Base-by-base conservation (phyloP, 805 yeast species). In the Komagataella ulmi region DNA sequence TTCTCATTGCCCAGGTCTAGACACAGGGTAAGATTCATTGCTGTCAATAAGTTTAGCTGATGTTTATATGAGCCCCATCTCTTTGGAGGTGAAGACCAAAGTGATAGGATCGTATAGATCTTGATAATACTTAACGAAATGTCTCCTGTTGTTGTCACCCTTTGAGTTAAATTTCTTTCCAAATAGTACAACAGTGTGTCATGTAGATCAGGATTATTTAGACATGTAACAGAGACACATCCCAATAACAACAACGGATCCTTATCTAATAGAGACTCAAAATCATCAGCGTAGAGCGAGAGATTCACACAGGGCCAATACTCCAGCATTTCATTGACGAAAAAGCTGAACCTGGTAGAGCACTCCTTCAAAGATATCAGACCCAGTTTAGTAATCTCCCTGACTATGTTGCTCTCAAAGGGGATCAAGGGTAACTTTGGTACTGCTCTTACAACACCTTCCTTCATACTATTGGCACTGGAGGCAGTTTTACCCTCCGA, bases 41-140 rank as follows among this genome's bases (percentile, higher is more conserved):
- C 76, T 48, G 70, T 68, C 55, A 77, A 57, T 23, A 76, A 58
- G 55, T 73, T 71, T 61, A 77, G 66, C 57, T 76, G 81, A 58
- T 74, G 77, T 53, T 73, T 75, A 61, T 71, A 77, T 19, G 78
- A 74, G 10, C 79, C 80, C 66, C 75, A 69, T 56, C 68, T 70
- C 43, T 69, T 65, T 6, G 81, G 79, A 1, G 81, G 81, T 3
- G 76, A 65, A 49, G 75, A 72, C 83, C 83, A 77, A 6, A 74
- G 57, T 5, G 80, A 74, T 8, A 76, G 58, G 1, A 74, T 65
- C 52, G 75, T 57, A 54, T 74, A 75, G 1, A 71, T 64, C 50
- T 70, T 72, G 19, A 77, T 70, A 48, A 72, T 57, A 53, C 65
- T 68, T 47, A 65, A 68, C 3, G 74, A 63, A 50, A 76, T 68